Conservation (phyloP, 331 rosid species). For the Malus hybrid region DNA sequence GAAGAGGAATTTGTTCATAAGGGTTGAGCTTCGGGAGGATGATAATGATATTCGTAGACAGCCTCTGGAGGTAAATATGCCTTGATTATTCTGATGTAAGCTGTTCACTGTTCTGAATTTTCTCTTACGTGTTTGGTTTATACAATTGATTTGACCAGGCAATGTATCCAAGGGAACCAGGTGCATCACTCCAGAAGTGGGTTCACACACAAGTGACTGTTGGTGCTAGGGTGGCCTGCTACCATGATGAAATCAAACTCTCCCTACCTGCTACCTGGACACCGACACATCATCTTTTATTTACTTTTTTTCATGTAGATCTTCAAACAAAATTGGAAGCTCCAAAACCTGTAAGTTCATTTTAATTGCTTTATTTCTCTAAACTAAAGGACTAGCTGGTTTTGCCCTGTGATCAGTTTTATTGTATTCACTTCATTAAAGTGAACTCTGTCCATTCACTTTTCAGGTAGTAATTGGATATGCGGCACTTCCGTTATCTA, state of each 20-base stretch:
- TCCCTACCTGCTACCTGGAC: constrained; percentile 97
- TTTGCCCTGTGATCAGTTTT: constrained; percentile 2
- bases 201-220: constrained; percentile 86
- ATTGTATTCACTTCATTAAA: constrained; percentile 5
- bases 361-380: constrained; percentile 7
- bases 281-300: constrained; percentile 81
- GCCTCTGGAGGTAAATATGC: constrained; percentile 72
- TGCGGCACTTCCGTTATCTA: constrained; percentile 81
- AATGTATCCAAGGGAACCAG: constrained; percentile 74
- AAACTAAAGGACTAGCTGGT: neutral
- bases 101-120: constrained; percentile 4
- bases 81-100: constrained; percentile 5
- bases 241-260: constrained; percentile 92
- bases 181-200: constrained; percentile 62
- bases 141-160: constrained; percentile 50
- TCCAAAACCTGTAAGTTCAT: constrained; percentile 78
- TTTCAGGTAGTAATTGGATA: constrained; percentile 87
- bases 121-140: constrained; percentile 6
- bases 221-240: constrained; percentile 79
- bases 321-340: constrained; percentile 92
- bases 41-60: constrained; percentile 83
- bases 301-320: constrained; percentile 86
- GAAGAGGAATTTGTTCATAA: constrained; percentile 88
- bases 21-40: constrained; percentile 87
- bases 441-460: constrained; percentile 15